Evolutionary conservation across 116 monocot genomes (phyloP), one percentile per base, ranked within the genome.

Genomic region (Trichopus zeylanicus): DNA sequence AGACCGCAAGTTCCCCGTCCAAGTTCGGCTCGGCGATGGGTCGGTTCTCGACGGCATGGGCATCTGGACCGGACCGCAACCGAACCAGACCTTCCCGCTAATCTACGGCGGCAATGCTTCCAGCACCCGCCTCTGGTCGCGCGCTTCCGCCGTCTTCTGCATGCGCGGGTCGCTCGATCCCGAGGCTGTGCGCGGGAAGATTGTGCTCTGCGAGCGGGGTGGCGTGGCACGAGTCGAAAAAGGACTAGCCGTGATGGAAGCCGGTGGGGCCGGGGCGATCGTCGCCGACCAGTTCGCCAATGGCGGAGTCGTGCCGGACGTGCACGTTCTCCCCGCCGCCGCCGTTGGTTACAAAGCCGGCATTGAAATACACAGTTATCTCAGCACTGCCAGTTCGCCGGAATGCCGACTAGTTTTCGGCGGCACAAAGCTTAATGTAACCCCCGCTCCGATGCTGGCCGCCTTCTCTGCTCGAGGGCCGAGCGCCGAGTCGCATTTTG

Each of bases 191-290:
- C 58, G 28, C 1, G 74, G 74, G 0, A 68, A 46, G 52, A 70
- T 83, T 26, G 75, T 83, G 22, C 33, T 83, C 11, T 83, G 83
- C 56, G 71, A 78, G 27, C 51, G 76, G 5, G 77, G 85, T 7
- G 62, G 30, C 0, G 58, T 73, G 2, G 20, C 29, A 0, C 60
- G 63, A 12, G 63, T 38, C 6, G 69, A 70, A 48, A 65, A 71
- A 31, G 73, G 84, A 26, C 10, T 55, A 27, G 68, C 47, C 20
- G 76, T 79, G 19, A 69, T 58, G 53, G 56, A 48, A 6, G 78
- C 75, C 39, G 82, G 79, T 8, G 87, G 78, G 0, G 73, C 38
- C n/a, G 82, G 71, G 7, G 64, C 76, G 70, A 58, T 82, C 11
- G 18, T 85, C 16, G 60, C 63, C 26, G 69, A 69, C 46, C 52